Base-by-base conservation (phyloP, 2,329 filamentous ascomycete species). In the Aureobasidium sp. region DNA sequence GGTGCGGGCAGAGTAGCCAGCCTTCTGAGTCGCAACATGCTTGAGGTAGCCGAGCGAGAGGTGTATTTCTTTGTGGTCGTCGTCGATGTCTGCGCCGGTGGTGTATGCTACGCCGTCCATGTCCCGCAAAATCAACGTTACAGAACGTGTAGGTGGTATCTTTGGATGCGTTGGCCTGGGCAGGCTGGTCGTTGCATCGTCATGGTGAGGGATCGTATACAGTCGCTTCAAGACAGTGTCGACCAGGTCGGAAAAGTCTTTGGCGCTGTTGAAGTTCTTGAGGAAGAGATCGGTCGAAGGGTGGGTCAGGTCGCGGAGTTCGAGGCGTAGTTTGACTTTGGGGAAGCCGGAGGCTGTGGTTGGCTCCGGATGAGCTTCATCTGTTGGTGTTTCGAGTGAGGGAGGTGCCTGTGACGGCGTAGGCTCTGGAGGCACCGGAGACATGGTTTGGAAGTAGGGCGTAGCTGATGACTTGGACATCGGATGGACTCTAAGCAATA, bases 51-150 rank as follows among this genome's bases (percentile, higher is more conserved):
- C 77, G 1, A 93, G 84, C 17, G 86, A 91, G 74, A 97, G 82
- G 76, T 97, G 91, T 65, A 97, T 94, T 73, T 96, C 91, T 72
- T 97, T 97, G 79, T 96, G 91, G 70, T 94, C 89, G 64, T 81
- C 68, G 75, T 96, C 92, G 12, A 95, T 81, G 42, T 91, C 87
- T 11, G 79, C 83, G 65, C 90, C 89, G 0, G 84, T 91, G 1
- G 93, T 97, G 77, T 97, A 96, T 22, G 93, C 93, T 5, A 97
- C 90, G 55, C 93, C 93, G 52, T 78, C 79, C 84, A 96, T 91
- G 66, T 85, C 80, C 34, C 89, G 85, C 5, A 97, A 79, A 64
- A 96, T 81, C 39, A 97, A 77, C 0, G 92, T 97, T 20, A 97
- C 85, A 57, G 90, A 95, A 64, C 91, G 88, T 11, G 90, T 94